A percentile compares a stretch with the other conserved stretches of the same genome.
Evolutionary conservation across 345 rosid species (phyloP).

Genomic region (Salix purpurea): DNA sequence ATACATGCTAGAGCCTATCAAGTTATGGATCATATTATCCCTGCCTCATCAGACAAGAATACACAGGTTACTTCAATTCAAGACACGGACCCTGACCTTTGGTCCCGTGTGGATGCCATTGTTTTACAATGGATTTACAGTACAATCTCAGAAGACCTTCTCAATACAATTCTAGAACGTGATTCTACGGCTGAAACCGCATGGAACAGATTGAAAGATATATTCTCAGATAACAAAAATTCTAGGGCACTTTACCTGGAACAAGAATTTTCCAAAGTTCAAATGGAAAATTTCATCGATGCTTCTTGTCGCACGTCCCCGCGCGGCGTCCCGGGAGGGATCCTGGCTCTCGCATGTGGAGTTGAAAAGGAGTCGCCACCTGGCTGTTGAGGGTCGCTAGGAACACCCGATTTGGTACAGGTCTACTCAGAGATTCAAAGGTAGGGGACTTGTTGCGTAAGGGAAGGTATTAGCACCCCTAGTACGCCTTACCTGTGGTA

Average conservation of each 20-base stretch:
- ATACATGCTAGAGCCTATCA: not conserved
- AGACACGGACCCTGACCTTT: not conserved
- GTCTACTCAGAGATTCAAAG: too few relatives aligned
- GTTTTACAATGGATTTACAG: not conserved
- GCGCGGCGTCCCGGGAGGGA: too few relatives aligned
- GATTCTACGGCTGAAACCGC: not conserved
- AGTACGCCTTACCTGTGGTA: too few relatives aligned
- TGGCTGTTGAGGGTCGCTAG: too few relatives aligned
- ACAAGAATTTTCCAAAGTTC: not conserved
- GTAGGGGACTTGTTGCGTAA: too few relatives aligned
- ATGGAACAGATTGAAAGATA: not conserved
- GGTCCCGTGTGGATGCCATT: not conserved
- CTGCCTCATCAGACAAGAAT: not conserved
- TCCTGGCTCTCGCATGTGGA: too few relatives aligned
- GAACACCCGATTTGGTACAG: too few relatives aligned
- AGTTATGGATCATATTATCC: not conserved
- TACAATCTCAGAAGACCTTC: not conserved
- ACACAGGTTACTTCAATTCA: not conserved
- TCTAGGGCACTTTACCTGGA: not conserved
- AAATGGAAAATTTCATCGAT: not conserved
- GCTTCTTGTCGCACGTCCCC: constrained; percentile 1
- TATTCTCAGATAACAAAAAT: not conserved
- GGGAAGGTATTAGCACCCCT: too few relatives aligned
- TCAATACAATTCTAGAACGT: not conserved
- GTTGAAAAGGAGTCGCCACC: too few relatives aligned